A percentile compares a stretch with the other conserved stretches of the same genome.
Evolutionary conservation across 495 filamentous ascomycete genomes (phyloP).

Genomic region (Aspergillus cavernicola): DNA sequence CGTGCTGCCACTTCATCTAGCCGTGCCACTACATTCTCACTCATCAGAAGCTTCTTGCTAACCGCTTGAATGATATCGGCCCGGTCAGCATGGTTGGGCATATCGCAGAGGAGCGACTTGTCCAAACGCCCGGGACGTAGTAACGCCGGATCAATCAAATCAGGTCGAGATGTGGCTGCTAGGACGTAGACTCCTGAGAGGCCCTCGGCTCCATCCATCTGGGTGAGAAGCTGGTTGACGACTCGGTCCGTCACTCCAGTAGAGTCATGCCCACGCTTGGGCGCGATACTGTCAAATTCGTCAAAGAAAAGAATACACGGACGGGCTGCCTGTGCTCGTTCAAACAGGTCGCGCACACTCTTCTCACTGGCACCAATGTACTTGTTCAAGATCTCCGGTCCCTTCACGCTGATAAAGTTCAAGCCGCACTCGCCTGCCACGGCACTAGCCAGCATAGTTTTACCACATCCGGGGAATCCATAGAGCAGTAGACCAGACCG

Average conservation of each 20-base stretch:
- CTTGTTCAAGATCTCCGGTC: slow-evolving; percentile 96
- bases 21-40: slow-evolving; percentile 48
- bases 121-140: slow-evolving; percentile 86
- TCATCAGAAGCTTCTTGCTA: slow-evolving; percentile 70
- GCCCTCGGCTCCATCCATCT: slow-evolving; percentile 98
- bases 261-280: slow-evolving; percentile 92
- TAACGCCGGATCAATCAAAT: slow-evolving; percentile 91
- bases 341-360: slow-evolving; percentile 89
- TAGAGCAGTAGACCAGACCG: slow-evolving; percentile 91
- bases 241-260: slow-evolving; percentile 98
- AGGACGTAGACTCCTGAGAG: slow-evolving; percentile 92
- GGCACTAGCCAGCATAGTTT: slow-evolving; percentile 88
- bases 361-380: slow-evolving; percentile 97
- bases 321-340: slow-evolving; percentile 80
- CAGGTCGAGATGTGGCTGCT: slow-evolving; percentile 85
- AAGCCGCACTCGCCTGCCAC: slow-evolving; percentile 94
- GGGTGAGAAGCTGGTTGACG: slow-evolving; percentile 94
- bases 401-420: slow-evolving; percentile 98
- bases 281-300: slow-evolving; percentile 95
- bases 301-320: slow-evolving; percentile 97
- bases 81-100: slow-evolving; percentile 73
- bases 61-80: slow-evolving; percentile 83
- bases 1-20: slow-evolving; percentile 64
- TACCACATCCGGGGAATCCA: slow-evolving; percentile 93
- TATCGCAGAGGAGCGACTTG: slow-evolving; percentile 84